Base-by-base conservation (phyloP, 345 rosid species). In the Viola odorata region DNA sequence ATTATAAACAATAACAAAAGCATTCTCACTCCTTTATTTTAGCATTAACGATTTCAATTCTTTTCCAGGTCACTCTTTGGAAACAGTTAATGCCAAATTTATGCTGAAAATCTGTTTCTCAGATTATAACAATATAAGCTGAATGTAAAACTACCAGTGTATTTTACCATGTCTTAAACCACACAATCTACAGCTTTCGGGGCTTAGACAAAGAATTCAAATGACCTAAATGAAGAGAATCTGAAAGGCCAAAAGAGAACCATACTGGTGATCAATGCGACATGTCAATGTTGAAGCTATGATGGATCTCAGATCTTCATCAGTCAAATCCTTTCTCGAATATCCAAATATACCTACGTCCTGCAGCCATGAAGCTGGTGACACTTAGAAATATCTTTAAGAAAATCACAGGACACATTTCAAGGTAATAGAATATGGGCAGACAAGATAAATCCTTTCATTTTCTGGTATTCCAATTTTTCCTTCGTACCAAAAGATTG, bases 261-360 rank as follows among this genome's bases (percentile, higher is more conserved):
- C 65, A 16, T 76, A 84, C 89, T 70, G 82, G 78, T 86, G 87
- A 83, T 84, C 94, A 60, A 89, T 77, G 56, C 84, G 89, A 70
- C 94, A 83, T 53, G 89, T 80, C 73, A 89, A 70, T 59, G 77
- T 86, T 40, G 87, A 81, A 16, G 91, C 86, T 61, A 83, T 83
- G 62, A 81, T 76, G 62, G 78, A 73, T 77, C 96, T 82, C 65
- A 86, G 73, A 58, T 86, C 91, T 71, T 81, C 85, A 67, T 84
- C 86, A 1, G 85, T 84, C 58, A 77, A 58, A 67, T 86, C 49
- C 76, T 86, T 86, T 77, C 96, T 86, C 11, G 94, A 86, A 76
- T 80, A 81, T 66, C 94, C 94, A 58, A 86, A 74, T 57, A 86
- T 81, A 57, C 77, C 85, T 14, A 76, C 81, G 70, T 86, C 74